Percentiles rank a stretch among this genome's conserved stretches.
Evolutionary conservation across 2,329 filamentous ascomycete species (phyloP).

Genomic region (Mariannaea sp.): DNA sequence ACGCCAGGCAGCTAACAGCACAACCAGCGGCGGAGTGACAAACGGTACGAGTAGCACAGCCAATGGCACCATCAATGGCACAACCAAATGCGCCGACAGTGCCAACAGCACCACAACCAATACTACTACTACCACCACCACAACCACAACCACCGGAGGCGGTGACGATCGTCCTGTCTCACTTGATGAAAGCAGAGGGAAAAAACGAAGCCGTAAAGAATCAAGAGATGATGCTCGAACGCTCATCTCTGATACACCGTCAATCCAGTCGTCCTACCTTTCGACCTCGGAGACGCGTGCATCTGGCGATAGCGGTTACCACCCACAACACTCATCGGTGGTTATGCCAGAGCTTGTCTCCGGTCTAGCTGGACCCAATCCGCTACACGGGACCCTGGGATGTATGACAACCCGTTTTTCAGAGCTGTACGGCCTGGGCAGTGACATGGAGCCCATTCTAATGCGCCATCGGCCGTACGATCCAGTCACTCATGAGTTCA

Average conservation of each 20-base stretch:
- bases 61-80: too few species aligned
- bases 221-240: constrained; percentile 35
- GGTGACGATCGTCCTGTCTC: constrained; percentile 24
- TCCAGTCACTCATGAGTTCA: constrained; percentile 43
- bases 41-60: too few species aligned
- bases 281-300: constrained; percentile 35
- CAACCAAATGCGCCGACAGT: too few species aligned
- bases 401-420: constrained; percentile 35
- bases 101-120: too few species aligned
- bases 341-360: constrained; percentile 19
- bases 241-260: constrained; percentile 30
- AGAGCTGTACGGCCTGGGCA: constrained; percentile 42
- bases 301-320: constrained; percentile 31
- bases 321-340: constrained; percentile 24
- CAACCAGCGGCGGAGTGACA: constrained; percentile 24
- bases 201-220: constrained; percentile 27
- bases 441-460: constrained; percentile 43
- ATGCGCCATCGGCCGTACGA: constrained; percentile 57
- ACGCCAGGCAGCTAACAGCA: constrained; percentile 28
- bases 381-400: constrained; percentile 34
- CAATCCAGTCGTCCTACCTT: constrained; percentile 33
- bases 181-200: constrained; percentile 18
- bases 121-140: too few species aligned
- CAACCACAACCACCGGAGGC: too few species aligned
- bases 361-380: constrained; percentile 25